Base-by-base conservation (phyloP, 2,329 filamentous ascomycete genomes). In the Cyphellophora attinorum region DNA sequence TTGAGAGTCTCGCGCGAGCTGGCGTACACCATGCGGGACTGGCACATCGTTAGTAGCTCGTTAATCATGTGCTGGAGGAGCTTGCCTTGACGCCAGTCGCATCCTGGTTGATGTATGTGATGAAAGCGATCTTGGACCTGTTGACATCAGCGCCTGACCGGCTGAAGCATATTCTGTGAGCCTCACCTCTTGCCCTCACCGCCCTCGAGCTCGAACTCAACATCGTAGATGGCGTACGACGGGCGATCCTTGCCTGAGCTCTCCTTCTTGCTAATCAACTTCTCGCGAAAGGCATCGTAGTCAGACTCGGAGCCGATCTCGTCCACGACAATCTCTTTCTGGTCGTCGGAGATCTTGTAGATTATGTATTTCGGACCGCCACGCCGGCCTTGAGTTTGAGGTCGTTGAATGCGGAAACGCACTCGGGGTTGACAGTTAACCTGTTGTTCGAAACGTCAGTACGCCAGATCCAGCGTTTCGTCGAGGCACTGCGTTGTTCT, bases 121-220 rank as follows among this genome's bases (percentile, higher is more conserved):
- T 67, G 57, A 68, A 68, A 38, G 65, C 53, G 45, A 68, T 68
- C 55, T 68, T 68, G 57, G 56, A 64, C 50, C 65, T 67, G 34
- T n/a, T n/a, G n/a, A n/a, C n/a, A n/a, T n/a, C n/a, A n/a, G n/a
- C n/a, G n/a, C n/a, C n/a, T n/a, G n/a, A n/a, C n/a, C n/a, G n/a
- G n/a, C n/a, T n/a, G n/a, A n/a, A n/a, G n/a, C n/a, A n/a, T n/a
- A n/a, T n/a, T 13, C 11, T 13, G 6, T 15, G 17, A 19, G 5
- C 39, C 56, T 44, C 54, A 68, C 64, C 64, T 55, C 52, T 63
- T 64, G 48, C 64, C 65, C 50, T 68, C 65, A 44, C 60, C 61
- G 30, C 52, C 57, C 39, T 58, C 57, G 37, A 67, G 56, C 38
- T 67, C 63, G 42, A 61, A 68, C 45, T 66, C 61, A 34, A 68